phyloP scores from a whole-genome alignment of 1,139 yeast species.

The Protomyces inouyei region DNA sequence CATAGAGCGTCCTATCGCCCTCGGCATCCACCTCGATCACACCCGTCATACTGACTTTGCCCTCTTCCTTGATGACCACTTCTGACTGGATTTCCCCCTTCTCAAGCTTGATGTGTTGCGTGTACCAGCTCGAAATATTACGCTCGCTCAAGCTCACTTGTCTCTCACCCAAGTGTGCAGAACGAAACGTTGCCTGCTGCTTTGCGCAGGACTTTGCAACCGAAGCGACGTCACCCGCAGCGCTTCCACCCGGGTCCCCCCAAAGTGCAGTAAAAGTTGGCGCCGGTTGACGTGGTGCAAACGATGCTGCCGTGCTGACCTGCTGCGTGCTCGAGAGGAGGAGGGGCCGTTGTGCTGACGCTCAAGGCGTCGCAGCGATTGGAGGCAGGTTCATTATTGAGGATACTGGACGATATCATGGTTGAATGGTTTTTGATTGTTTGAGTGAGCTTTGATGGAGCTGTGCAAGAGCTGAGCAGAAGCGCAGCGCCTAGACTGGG shows the following conservation, averaged over 20 bases:
- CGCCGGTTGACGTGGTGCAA: constrained; percentile 18
- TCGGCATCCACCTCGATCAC: constrained; percentile 5
- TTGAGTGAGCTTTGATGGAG: background rate
- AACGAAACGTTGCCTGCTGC: constrained; percentile 20
- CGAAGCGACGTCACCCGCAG: constrained; percentile 25
- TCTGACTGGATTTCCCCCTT: constrained; percentile 8
- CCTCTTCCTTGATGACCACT: constrained; percentile 20
- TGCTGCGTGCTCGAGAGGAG: background rate
- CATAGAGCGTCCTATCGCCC: constrained; percentile 13
- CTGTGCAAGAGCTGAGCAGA: background rate
- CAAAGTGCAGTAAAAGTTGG: constrained; percentile 4
- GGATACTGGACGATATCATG: background rate
- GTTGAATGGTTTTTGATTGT: background rate
- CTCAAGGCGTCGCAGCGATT: constrained; percentile 1
- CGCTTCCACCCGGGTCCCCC: constrained; percentile 21
- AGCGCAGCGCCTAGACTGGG: no score
- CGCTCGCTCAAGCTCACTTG: constrained; percentile 1
- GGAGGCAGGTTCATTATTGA: background rate
- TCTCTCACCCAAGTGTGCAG: constrained; percentile 13
- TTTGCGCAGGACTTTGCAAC: constrained; percentile 16
- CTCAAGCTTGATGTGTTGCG: constrained; percentile 1
- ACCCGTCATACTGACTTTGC: constrained; percentile 13
- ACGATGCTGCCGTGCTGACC: background rate
- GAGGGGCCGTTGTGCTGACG: background rate
- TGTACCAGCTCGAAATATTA: constrained; percentile 1